phyloP scores from a whole-genome alignment of 495 filamentous ascomycete species.

The Penicillium arizonense region DNA sequence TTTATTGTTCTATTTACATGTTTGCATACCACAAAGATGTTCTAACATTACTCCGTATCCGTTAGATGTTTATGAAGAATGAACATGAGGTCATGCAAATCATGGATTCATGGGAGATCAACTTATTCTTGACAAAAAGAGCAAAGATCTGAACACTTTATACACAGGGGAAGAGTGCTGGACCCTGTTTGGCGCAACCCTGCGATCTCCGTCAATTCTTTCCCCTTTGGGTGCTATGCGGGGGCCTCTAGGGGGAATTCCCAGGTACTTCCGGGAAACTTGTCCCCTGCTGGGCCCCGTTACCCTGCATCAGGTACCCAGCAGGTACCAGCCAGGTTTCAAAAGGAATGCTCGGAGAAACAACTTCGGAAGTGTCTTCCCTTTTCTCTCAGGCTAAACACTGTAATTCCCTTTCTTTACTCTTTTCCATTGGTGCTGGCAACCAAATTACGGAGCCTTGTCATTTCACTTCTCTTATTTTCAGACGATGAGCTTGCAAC shows the following conservation, averaged over 20 bases:
- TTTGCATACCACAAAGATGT: neutral
- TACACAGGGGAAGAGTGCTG: neutral
- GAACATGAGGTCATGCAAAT: slow-evolving; percentile 7
- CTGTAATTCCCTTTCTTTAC: neutral
- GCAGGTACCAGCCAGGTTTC: slow-evolving; percentile 6
- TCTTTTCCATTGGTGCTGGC: neutral
- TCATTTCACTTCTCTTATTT: neutral
- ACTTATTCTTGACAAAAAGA: slow-evolving; percentile 3
- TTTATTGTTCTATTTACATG: too few species aligned
- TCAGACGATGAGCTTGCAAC: slow-evolving; percentile 5
- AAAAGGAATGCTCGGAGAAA: slow-evolving; percentile 8
- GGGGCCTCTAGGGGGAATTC: slow-evolving; percentile 16
- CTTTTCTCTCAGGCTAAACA: neutral
- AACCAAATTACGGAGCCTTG: neutral
- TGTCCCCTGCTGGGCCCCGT: neutral
- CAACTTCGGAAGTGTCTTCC: neutral
- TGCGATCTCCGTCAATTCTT: slow-evolving; percentile 18
- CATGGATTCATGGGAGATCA: slow-evolving; percentile 1
- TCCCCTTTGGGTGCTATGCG: slow-evolving; percentile 15
- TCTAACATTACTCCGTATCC: neutral
- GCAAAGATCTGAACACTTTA: slow-evolving; percentile 1
- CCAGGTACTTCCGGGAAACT: slow-evolving; percentile 6
- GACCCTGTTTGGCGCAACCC: slow-evolving; percentile 20
- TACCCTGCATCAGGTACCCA: slow-evolving; percentile 4
- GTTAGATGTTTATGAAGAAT: neutral